Percentiles rank a stretch among this genome's conserved stretches.
Evolutionary conservation across 352 stramenopile genomes (phyloP).

Genomic region (Pythium brassicae): DNA sequence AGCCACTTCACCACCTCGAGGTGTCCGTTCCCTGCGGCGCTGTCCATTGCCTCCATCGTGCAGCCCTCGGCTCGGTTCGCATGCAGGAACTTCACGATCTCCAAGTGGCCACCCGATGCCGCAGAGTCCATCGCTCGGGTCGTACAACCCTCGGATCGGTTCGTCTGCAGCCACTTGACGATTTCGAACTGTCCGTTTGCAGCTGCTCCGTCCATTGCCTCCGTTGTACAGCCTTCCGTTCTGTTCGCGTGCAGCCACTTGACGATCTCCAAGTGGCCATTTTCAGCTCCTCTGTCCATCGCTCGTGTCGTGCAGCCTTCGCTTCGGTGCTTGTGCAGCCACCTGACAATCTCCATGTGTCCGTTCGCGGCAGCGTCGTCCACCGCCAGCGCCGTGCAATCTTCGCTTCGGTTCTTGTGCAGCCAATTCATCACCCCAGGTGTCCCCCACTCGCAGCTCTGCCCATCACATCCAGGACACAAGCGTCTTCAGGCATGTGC

Average conservation of each 20-base stretch:
- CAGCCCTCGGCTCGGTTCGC: neutral
- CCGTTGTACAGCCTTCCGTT: too few species aligned
- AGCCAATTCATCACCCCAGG: neutral
- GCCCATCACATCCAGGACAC: neutral
- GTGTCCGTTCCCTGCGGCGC: too few species aligned
- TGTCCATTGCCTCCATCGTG: neutral
- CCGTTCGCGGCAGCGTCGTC: neutral
- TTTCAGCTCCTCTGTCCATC: too few species aligned
- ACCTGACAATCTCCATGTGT: neutral
- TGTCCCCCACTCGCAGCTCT: neutral
- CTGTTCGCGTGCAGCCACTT: too few species aligned
- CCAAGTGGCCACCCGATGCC: too few species aligned
- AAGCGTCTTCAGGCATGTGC: neutral
- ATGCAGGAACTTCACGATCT: neutral
- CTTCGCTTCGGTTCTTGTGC: neutral
- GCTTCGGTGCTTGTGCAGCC: neutral
- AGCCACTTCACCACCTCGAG: neutral
- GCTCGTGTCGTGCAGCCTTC: neutral
- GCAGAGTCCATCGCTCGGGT: neutral
- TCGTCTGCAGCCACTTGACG: constrained; percentile 26
- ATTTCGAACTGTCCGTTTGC: constrained; percentile 21
- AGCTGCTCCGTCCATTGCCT: neutral
- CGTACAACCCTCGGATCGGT: constrained; percentile 24
- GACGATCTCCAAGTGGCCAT: too few species aligned
- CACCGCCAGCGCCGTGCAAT: neutral